These are phyloP conservation scores for Elsinoe ampelina DNA, from an alignment of 2,329 filamentous ascomycete genomes.

Conservation along the genomic window DNA sequence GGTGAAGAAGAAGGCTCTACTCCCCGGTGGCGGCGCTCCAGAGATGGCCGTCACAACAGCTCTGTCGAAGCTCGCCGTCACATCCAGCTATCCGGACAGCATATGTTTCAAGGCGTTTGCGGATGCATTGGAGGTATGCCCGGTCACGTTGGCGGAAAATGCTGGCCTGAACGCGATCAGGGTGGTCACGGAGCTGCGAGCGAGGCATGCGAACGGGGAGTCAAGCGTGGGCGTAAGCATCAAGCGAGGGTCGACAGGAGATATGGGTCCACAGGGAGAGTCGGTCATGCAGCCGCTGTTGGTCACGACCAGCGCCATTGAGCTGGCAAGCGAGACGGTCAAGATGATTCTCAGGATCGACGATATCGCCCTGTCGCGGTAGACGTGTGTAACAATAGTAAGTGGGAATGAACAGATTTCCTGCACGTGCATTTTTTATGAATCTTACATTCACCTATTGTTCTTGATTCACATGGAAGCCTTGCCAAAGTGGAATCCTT, in stretches of 20 bases:
- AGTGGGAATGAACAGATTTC: neutral
- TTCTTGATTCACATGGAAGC: too few relatives aligned
- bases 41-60: constrained; percentile 93
- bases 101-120: constrained; percentile 99
- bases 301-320: constrained; percentile 94
- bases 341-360: constrained; percentile 80
- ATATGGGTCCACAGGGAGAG: constrained; percentile 60
- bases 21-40: constrained; percentile 89
- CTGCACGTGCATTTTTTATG: neutral
- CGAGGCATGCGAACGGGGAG: constrained; percentile 90
- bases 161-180: constrained; percentile 97
- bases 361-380: constrained; percentile 49
- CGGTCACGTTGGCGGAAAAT: constrained; percentile 93
- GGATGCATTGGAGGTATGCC: constrained; percentile 93
- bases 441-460: too few relatives aligned
- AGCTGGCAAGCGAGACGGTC: constrained; percentile 94
- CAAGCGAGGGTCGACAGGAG: constrained; percentile 93
- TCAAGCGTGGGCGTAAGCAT: constrained; percentile 96
- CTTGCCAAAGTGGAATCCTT: too few relatives aligned
- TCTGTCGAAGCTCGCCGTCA: constrained; percentile 71
- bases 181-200: constrained; percentile 90
- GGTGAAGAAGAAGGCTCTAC: constrained; percentile 99
- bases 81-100: constrained; percentile 80
- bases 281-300: constrained; percentile 88
- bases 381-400: constrained; percentile 14